Conservation (phyloP, 1,284 basidiomycete species). For the Pseudomicrostroma phylloplanum region DNA sequence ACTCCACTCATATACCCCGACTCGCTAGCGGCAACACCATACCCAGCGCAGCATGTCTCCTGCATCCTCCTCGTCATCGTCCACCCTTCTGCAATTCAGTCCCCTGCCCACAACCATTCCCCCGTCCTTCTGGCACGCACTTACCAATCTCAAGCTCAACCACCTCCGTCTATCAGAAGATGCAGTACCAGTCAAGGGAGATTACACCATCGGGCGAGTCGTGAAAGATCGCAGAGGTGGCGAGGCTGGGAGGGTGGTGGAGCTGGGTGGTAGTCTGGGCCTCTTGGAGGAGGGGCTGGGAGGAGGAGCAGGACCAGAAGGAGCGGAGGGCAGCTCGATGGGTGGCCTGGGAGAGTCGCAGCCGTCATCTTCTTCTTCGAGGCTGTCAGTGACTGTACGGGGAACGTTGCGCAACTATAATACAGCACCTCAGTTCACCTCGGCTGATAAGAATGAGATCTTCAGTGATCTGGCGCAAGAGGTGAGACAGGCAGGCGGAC, state of each 20-base stretch:
- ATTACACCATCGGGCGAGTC: slow-evolving; percentile 66
- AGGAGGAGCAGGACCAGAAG: background rate
- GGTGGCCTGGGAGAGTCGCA: background rate
- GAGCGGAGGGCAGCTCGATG: background rate
- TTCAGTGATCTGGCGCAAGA: slow-evolving; percentile 54
- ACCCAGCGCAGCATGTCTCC: background rate
- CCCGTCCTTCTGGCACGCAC: slow-evolving; percentile 86
- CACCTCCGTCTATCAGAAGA: slow-evolving; percentile 76
- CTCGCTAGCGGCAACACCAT: no score
- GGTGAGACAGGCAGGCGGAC: no score
- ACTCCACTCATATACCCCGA: no score
- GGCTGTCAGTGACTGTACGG: slow-evolving; percentile 48
- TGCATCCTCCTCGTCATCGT: background rate
- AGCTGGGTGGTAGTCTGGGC: slow-evolving; percentile 36
- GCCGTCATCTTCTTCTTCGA: background rate
- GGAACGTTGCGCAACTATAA: slow-evolving; percentile 76
- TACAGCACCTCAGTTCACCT: slow-evolving; percentile 91
- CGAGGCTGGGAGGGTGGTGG: slow-evolving; percentile 19
- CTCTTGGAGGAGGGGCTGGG: slow-evolving; percentile 28
- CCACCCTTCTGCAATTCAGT: slow-evolving; percentile 65
- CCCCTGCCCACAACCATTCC: slow-evolving; percentile 80
- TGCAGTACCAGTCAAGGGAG: slow-evolving; percentile 61
- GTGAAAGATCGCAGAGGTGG: slow-evolving; percentile 70
- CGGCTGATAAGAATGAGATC: slow-evolving; percentile 74
- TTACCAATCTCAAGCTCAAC: slow-evolving; percentile 84